A percentile compares a stretch with the other conserved stretches of the same genome.
These are phyloP conservation scores for Talaromyces nanjingensis DNA, from an alignment of 495 filamentous ascomycete species.

Conservation along the genomic window DNA sequence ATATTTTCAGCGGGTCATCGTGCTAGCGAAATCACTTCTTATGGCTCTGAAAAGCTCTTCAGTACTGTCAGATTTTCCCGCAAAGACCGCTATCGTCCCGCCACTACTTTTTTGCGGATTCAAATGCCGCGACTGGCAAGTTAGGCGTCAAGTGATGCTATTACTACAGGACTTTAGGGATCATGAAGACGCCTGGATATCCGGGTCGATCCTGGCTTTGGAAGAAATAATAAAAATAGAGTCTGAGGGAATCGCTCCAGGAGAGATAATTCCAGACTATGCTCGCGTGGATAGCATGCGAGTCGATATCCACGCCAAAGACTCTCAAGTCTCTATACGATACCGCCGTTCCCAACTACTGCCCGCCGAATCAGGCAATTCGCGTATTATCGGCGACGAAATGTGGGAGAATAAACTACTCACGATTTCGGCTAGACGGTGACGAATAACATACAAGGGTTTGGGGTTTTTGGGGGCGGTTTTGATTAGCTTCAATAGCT, in stretches of 20 bases:
- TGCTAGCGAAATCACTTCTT: not conserved
- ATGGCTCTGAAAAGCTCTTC: not conserved
- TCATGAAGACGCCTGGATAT: not conserved
- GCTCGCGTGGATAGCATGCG: slow-evolving; percentile 11
- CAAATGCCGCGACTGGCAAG: not conserved
- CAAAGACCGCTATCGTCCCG: not conserved
- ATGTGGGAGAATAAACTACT: not conserved
- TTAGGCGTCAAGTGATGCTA: not conserved
- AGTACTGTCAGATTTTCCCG: not conserved
- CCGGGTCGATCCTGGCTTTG: not conserved
- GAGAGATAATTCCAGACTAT: slow-evolving; percentile 8
- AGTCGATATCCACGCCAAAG: slow-evolving; percentile 2
- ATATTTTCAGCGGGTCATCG: not conserved
- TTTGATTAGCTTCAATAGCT: not conserved
- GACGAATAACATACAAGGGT: not conserved
- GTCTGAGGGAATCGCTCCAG: not conserved
- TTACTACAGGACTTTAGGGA: not conserved
- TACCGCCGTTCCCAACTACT: not conserved
- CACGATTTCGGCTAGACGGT: not conserved
- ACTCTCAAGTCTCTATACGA: not conserved
- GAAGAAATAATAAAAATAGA: not conserved
- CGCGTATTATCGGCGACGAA: not conserved
- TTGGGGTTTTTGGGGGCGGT: not conserved
- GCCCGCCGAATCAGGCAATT: not conserved
- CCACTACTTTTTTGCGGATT: not conserved